Conservation (phyloP, 176 grass and related monocot genomes). For the Cocos nucifera region DNA sequence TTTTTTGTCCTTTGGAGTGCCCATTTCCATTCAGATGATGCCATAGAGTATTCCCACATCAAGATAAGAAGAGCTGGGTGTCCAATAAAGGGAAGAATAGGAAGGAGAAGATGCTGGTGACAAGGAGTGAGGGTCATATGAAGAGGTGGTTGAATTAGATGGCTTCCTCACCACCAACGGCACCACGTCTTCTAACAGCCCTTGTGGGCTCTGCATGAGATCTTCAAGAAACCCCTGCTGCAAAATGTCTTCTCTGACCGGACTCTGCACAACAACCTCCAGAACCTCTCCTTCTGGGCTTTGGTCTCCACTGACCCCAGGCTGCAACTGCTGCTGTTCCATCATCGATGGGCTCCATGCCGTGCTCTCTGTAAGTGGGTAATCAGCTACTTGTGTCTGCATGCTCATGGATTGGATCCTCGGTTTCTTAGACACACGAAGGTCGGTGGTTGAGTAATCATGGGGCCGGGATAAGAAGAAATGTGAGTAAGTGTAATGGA, state of each 20-base stretch:
- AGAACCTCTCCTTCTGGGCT: no score
- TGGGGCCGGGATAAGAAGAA: conserved; percentile 1
- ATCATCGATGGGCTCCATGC: neutral
- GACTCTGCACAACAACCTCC: no score
- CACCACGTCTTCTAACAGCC: conserved; percentile 7
- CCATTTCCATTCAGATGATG: neutral
- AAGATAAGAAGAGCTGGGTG: neutral
- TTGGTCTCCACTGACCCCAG: neutral
- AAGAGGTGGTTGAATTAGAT: neutral
- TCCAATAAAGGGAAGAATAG: conserved; percentile 6
- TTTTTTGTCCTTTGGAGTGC: no score
- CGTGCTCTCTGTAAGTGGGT: neutral
- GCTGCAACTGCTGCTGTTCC: neutral
- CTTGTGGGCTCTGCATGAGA: conserved; percentile 5
- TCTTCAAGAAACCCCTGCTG: neutral
- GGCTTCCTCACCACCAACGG: conserved; percentile 9
- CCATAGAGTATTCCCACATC: conserved; percentile 1
- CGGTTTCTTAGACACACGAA: conserved; percentile 8
- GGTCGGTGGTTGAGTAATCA: neutral
- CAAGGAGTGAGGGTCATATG: neutral
- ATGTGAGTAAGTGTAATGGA: conserved; percentile 11
- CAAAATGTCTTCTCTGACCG: neutral
- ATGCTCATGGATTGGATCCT: neutral
- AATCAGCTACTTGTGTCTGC: neutral
- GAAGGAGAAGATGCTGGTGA: conserved; percentile 1